Conservation (phyloP, 148 eudicot genomes). For the Fagopyrum homotropicum region DNA sequence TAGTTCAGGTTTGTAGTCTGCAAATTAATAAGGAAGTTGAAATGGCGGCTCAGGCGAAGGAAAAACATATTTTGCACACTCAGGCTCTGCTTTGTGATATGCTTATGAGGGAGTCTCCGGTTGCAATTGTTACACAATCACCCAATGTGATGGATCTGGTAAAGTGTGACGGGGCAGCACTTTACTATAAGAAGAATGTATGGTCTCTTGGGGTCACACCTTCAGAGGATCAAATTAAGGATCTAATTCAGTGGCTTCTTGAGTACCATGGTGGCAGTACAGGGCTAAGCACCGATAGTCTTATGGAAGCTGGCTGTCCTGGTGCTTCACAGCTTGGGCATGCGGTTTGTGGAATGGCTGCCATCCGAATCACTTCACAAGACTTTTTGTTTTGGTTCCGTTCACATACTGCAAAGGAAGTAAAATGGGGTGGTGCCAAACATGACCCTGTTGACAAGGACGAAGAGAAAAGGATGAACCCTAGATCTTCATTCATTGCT, state of each 20-base stretch:
- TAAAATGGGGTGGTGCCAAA: slow-evolving; percentile 91
- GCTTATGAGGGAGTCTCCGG: slow-evolving; percentile 72
- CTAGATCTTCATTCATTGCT: slow-evolving; percentile 77
- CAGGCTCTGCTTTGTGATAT: slow-evolving; percentile 85
- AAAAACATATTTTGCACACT: slow-evolving; percentile 54
- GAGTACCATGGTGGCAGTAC: slow-evolving; percentile 58
- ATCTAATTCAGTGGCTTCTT: slow-evolving; percentile 59
- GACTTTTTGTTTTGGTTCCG: slow-evolving; percentile 82
- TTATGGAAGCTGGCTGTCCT: slow-evolving; percentile 78
- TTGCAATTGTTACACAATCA: slow-evolving; percentile 61
- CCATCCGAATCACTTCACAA: slow-evolving; percentile 45
- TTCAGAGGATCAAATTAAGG: slow-evolving; percentile 49
- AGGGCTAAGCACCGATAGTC: slow-evolving; percentile 78
- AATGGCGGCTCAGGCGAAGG: slow-evolving; percentile 54
- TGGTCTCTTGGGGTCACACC: slow-evolving; percentile 68
- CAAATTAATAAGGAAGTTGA: slow-evolving; percentile 75
- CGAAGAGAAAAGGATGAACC: slow-evolving; percentile 75
- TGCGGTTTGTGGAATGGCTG: slow-evolving; percentile 82
- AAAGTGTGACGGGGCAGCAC: slow-evolving; percentile 77
- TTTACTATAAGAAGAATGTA: slow-evolving; percentile 39
- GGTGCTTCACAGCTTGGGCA: slow-evolving; percentile 55
- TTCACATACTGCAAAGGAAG: slow-evolving; percentile 67
- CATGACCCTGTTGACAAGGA: slow-evolving; percentile 64
- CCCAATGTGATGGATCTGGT: slow-evolving; percentile 88
- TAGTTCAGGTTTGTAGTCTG: slow-evolving; percentile 69